Evolutionary conservation across 495 filamentous ascomycete species (phyloP).

Genomic region (Tuber indicum): DNA sequence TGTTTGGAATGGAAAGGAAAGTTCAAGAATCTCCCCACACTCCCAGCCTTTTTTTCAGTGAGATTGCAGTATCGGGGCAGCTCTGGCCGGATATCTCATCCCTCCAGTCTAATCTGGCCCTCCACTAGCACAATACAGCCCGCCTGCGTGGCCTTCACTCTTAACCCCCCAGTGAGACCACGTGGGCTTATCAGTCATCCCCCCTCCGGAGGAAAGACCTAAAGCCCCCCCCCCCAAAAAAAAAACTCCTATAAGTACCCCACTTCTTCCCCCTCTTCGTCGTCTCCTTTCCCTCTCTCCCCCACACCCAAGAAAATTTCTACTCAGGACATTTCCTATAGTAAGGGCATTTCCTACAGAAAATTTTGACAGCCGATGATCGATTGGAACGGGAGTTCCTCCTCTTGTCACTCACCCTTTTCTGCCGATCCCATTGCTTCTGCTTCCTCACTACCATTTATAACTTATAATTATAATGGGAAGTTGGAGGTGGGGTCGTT

Average conservation of each 20-base stretch:
- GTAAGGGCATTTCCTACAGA: background rate
- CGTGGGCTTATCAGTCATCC: background rate
- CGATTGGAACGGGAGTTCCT: background rate
- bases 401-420: background rate
- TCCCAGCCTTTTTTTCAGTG: accelerated
- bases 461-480: background rate
- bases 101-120: background rate
- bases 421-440: background rate
- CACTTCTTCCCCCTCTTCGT: background rate
- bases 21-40: background rate
- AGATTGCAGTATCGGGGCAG: background rate
- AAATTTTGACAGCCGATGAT: background rate
- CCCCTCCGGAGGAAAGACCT: background rate
- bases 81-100: background rate
- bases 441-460: background rate
- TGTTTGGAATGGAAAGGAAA: background rate
- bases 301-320: background rate
- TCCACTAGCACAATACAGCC: background rate
- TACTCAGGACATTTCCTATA: background rate
- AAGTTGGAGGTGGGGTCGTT: background rate
- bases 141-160: background rate
- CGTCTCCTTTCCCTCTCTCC: background rate
- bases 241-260: background rate
- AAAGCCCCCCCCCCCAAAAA: too few relatives aligned
- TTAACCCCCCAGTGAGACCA: too few relatives aligned